These are phyloP conservation scores for Trypanosoma boissoni DNA, from an alignment of 208 protist genomes.

Conservation along the genomic window DNA sequence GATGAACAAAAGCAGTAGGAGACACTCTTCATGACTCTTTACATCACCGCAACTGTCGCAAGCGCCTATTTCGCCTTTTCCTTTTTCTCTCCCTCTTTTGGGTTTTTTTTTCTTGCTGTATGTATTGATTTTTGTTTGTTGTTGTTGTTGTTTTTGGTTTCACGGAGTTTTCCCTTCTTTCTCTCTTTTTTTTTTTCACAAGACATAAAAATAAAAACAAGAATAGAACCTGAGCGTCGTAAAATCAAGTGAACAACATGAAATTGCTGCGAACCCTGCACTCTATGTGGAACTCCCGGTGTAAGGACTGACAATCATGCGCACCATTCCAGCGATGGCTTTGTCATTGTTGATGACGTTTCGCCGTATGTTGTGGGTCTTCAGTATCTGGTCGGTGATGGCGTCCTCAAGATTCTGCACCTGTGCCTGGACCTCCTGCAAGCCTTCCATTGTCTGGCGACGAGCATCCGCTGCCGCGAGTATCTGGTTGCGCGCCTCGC, in stretches of 20 bases:
- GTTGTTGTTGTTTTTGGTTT: not conserved
- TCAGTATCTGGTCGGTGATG: slow-evolving; percentile 83
- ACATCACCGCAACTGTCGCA: no score
- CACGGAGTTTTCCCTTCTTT: not conserved
- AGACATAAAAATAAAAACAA: slow-evolving; percentile 4
- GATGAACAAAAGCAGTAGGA: no score
- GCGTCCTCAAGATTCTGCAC: slow-evolving; percentile 84
- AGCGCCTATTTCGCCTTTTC: not conserved
- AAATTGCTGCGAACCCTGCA: no score
- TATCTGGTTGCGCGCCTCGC: slow-evolving; percentile 78
- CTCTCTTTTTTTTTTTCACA: slow-evolving; percentile 1
- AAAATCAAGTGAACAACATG: not conserved
- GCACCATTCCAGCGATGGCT: slow-evolving; percentile 75
- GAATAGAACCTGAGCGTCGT: not conserved
- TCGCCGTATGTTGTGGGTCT: slow-evolving; percentile 78
- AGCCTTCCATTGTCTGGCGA: slow-evolving; percentile 77
- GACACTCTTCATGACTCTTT: no score
- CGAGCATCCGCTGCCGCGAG: slow-evolving; percentile 72
- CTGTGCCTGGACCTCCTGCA: slow-evolving; percentile 79
- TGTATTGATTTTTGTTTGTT: slow-evolving; percentile 3
- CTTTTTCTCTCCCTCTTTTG: not conserved
- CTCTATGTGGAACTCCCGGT: slow-evolving; percentile 16
- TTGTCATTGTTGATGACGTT: slow-evolving; percentile 80
- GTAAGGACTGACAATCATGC: slow-evolving; percentile 80
- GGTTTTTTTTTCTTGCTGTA: slow-evolving; percentile 2